These are phyloP conservation scores for Stephania japonica DNA, from an alignment of 164 flowering plant species.

Conservation along the genomic window DNA sequence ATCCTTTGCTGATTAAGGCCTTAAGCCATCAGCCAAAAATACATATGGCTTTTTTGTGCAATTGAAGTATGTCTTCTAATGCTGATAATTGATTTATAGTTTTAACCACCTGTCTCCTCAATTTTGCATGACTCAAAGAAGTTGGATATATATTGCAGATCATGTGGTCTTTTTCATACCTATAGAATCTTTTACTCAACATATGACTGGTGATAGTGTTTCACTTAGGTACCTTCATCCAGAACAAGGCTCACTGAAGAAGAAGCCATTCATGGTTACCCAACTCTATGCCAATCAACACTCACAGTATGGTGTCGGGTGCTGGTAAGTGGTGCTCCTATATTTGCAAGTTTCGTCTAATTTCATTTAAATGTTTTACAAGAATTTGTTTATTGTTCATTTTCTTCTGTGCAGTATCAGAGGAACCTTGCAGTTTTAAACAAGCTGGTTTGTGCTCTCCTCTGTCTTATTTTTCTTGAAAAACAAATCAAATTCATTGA, in stretches of 20 bases:
- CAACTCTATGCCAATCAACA: slow-evolving; percentile 53
- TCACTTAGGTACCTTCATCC: slow-evolving; percentile 36
- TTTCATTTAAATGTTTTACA: not conserved
- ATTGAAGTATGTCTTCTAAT: not conserved
- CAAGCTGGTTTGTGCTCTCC: slow-evolving; percentile 48
- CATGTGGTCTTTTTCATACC: not conserved
- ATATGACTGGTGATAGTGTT: not conserved
- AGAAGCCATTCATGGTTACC: slow-evolving; percentile 43
- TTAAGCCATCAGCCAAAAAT: not conserved
- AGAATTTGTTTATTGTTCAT: not conserved
- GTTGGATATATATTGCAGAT: not conserved
- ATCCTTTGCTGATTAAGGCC: not conserved
- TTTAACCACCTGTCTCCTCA: not conserved
- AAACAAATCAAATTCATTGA: not conserved
- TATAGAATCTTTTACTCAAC: not conserved
- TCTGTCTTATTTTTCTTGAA: not conserved
- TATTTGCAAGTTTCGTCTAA: not conserved
- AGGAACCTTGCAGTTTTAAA: slow-evolving; percentile 49
- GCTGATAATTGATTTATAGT: not conserved
- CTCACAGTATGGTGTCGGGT: slow-evolving; percentile 66
- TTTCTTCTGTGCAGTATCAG: slow-evolving; percentile 62
- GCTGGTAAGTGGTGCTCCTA: slow-evolving; percentile 40
- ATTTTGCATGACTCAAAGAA: not conserved
- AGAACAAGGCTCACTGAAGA: slow-evolving; percentile 21
- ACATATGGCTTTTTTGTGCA: not conserved